These are phyloP conservation scores for Solanum acaule DNA, from an alignment of 257 asterid genomes.

Conservation along the genomic window DNA sequence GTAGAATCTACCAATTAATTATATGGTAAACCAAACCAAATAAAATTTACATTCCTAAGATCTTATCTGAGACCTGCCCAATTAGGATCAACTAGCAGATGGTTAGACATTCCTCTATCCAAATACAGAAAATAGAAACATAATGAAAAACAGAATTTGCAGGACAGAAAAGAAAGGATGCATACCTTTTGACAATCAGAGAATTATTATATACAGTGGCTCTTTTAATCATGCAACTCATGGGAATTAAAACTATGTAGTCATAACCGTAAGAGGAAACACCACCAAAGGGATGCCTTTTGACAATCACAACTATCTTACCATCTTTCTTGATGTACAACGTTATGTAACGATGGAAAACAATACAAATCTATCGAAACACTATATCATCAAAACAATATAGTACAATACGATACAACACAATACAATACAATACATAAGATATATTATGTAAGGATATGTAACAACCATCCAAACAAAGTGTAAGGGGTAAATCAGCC, in stretches of 20 bases:
- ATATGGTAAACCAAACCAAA: not conserved
- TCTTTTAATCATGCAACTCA: not conserved
- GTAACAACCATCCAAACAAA: not conserved
- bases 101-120: not conserved
- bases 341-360: not conserved
- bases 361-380: not conserved
- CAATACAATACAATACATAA: not conserved
- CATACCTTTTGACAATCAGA: not conserved
- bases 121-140: not conserved
- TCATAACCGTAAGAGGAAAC: not conserved
- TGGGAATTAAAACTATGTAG: not conserved
- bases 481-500: not conserved
- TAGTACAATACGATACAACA: not conserved
- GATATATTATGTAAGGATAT: not conserved
- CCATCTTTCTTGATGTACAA: not conserved
- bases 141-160: not conserved
- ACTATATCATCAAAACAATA: not conserved
- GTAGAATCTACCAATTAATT: no score
- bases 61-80: not conserved
- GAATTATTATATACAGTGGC: not conserved
- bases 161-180: not conserved
- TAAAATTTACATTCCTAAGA: not conserved
- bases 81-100: not conserved
- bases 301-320: not conserved
- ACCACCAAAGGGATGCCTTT: not conserved